Conservation (phyloP, 768 basidiomycete species). For the Trichaptum fuscoviolaceum region DNA sequence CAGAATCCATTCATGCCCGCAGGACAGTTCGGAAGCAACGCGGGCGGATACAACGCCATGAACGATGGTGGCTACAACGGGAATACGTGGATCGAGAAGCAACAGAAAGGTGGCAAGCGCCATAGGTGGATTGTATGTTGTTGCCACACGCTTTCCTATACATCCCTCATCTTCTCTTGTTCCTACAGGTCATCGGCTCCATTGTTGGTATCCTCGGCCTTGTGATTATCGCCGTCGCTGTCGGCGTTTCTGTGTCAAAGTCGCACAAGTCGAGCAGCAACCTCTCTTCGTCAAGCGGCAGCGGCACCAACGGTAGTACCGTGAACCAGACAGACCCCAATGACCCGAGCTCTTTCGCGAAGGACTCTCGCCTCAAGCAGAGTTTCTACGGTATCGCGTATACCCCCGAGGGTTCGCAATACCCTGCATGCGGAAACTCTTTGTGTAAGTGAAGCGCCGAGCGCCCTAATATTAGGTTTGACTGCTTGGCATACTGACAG, state of each 20-base stretch:
- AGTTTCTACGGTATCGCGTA: conserved; percentile 87
- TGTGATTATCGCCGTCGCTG: conserved; percentile 51
- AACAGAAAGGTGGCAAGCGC: not conserved
- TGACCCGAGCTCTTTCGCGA: conserved; percentile 76
- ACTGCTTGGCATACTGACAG: not conserved
- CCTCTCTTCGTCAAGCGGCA: conserved; percentile 22
- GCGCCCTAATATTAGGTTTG: not conserved
- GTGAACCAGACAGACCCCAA: conserved; percentile 41
- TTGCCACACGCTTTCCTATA: not conserved
- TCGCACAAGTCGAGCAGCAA: conserved; percentile 32
- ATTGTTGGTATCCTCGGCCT: conserved; percentile 42
- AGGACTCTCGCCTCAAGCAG: conserved; percentile 62
- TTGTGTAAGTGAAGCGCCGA: conserved; percentile 24
- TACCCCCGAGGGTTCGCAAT: conserved; percentile 69
- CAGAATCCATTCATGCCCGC: conserved; percentile 3
- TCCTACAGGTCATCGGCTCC: conserved; percentile 46
- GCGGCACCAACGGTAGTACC: conserved; percentile 13
- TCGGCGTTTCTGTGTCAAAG: conserved; percentile 63
- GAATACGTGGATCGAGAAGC: conserved; percentile 1
- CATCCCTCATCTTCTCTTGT: not conserved
- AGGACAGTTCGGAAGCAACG: not conserved
- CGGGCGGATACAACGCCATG: conserved; percentile 1
- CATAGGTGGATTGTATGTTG: conserved; percentile 4
- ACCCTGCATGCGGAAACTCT: conserved; percentile 62
- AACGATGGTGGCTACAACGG: not conserved